Base-by-base conservation (phyloP, 2,329 filamentous ascomycete species). In the Colletotrichum sp. region DNA sequence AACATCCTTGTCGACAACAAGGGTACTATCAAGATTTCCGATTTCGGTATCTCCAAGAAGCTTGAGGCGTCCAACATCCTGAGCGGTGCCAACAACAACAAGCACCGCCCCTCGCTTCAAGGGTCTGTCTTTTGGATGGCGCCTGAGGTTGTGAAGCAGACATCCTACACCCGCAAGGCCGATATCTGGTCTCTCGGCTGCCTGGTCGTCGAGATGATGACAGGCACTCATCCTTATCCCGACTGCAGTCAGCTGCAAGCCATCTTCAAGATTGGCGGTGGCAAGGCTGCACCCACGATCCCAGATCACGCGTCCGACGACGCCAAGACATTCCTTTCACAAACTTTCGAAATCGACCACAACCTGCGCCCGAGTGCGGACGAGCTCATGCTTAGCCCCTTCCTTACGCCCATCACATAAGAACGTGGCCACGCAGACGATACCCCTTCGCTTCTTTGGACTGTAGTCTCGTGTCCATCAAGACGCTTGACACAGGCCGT, bases 121-220 rank as follows among this genome's bases (percentile, higher is more conserved):
- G 97, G 97, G 16, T 98, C 96, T 30, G 97, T 99, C 69, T 99
- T 98, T 87, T 99, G 97, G 97, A 99, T 99, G 97, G 97, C 97
- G 1, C 97, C 97, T 10, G 97, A 99, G 87, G 97, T 99, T 24
- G 97, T 99, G 78, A 97, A 97, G 82, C 97, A 99, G 86, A 99
- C 96, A 5, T 96, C 96, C 7, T 98, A 99, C 87, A 99, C 96
- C 7, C 95, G 96, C 86, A 99, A 99, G 87, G 97, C 97, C 16
- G 97, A 99, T 82, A 99, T 99, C 80, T 99, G 97, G 97, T 98
- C 95, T 62, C 91, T 99, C 28, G 97, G 97, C 39, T 99, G 97
- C 84, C 89, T 99, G 68, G 95, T 99, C 16, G 96, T 99, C 28
- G 97, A 99, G 88, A 99, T 99, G 97, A 98, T 99, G 90, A 99